Conservation (phyloP, 2,329 filamentous ascomycete genomes). For the Pyrenophora graminea region DNA sequence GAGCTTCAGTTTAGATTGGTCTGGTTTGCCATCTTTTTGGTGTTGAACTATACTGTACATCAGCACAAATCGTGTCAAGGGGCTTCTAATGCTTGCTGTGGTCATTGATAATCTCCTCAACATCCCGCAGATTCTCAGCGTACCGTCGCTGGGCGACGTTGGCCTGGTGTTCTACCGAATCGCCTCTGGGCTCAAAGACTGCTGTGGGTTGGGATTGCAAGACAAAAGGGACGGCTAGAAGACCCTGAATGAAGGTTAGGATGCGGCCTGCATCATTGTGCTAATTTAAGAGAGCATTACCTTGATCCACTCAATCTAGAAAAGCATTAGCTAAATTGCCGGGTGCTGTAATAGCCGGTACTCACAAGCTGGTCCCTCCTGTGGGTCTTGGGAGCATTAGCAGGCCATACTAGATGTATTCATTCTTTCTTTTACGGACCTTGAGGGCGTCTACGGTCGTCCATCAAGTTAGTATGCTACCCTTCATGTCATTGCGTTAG, state of each 20-base stretch:
- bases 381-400: constrained; percentile 69
- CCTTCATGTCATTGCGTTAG: background rate
- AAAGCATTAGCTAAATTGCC: constrained; percentile 15
- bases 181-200: constrained; percentile 71
- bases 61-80: background rate
- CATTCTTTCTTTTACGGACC: constrained; percentile 48
- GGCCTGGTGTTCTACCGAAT: constrained; percentile 71
- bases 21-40: constrained; percentile 65
- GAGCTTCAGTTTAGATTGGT: constrained; percentile 87
- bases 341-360: constrained; percentile 32
- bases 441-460: constrained; percentile 63
- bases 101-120: constrained; percentile 88
- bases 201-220: constrained; percentile 93
- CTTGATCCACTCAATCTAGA: constrained; percentile 88
- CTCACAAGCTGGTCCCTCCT: constrained; percentile 86
- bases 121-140: constrained; percentile 91
- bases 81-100: constrained; percentile 66
- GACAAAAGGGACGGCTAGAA: constrained; percentile 93
- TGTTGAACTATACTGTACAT: constrained; percentile 63
- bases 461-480: constrained; percentile 20
- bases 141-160: constrained; percentile 84
- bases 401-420: background rate
- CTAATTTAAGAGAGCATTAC: constrained; percentile 36
- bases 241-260: constrained; percentile 37
- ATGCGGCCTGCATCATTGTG: background rate